Evolutionary conservation across 2,329 filamentous ascomycete genomes (phyloP), one percentile per base, ranked within the genome.

Genomic region (Coniochaeta sp.): DNA sequence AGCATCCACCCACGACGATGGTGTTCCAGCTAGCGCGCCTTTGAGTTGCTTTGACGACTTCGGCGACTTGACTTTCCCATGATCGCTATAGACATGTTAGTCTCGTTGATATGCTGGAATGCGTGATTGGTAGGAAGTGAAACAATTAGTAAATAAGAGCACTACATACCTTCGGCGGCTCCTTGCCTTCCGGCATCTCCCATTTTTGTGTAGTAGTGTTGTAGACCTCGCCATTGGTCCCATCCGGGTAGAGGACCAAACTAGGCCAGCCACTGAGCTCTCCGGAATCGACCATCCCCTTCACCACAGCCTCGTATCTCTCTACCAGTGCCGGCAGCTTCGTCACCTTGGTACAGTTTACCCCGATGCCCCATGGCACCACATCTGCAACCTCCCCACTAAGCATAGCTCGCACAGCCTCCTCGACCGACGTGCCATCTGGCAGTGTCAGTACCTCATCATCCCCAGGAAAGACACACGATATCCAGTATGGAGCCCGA

Each of bases 271-370:
- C 66, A 0, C 62, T 22, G 1, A 78, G 58, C 16, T 71, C 65
- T 0, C 74, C 73, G 4, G 69, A 64, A 4, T 67, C 58, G 1
- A 77, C 60, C 64, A 83, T 58, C n/a, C 61, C 63, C 11, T 63
- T 61, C 17, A 86, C 69, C 9, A 74, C 77, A 3, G 72, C 74
- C 65, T 88, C 83, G 58, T 83, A 87, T 57, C 80, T 74, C 19
- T 70, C 72, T 19, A 90, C 72, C 17, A 89, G 71, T 0, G 72
- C 67, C 1, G 81, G 79, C 33, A 90, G 75, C 69, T 88, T 86
- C 57, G 80, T 77, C 36, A 89, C 79, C 69, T 87, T 89, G 40
- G 81, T 89, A 70, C 87, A 89, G 71, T 89, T 89, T 67, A 89
- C 80, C 1, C 87, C 87, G 26, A 90, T 77, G 0, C 82, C 86